Base-by-base conservation (phyloP, 495 filamentous ascomycete genomes). In the Rhypophila decipiens region DNA sequence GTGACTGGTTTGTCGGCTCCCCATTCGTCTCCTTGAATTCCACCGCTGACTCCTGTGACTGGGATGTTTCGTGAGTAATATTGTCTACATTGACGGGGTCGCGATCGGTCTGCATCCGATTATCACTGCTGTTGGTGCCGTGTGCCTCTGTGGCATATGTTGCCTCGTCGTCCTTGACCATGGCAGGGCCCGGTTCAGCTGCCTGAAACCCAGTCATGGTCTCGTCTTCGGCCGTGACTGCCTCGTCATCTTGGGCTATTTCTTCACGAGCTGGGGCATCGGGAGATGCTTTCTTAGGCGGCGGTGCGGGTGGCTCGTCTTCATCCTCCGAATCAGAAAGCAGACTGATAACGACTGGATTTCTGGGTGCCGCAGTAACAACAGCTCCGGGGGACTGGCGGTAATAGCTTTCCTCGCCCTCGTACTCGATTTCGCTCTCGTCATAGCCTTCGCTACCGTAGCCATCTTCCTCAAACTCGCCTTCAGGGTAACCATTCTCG, bases 271-370 rank as follows among this genome's bases (percentile, higher is more conserved):
- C 35, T 37, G 5, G 7, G 13, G 27, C 27, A 13, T 7, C 13
- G 7, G 7, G 7, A 31, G 41, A 18, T 20, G 44, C 35, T 36
- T 47, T 24, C 24, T 48, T 33, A 22, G 24, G 51, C 13, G 53
- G 52, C 19, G 47, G 24, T 9, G 49, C 36, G 18, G 54, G 17
- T 4, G 35, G 46, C 22, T 49, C 45, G 13, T 55, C 57, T 27
- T 61, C 68, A 17, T 71, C 68, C 21, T 68, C 65, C 12, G 64
- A 63, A 22, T 66, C 66, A 1, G 67, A 69, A 13, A 71, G 49
- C 5, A 69, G 36, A 31, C 60, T 58, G 23, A 69, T 69, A 5
- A 66, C 57, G n/a, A 63, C 62, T 0, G 66, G 64, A 7, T 51
- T 49, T 13, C 31, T 50, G 27, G 45, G 47, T 18, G 46, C 38